Base-by-base conservation (phyloP, 176 grass and related monocot species). In the Cymbopogon citratus region DNA sequence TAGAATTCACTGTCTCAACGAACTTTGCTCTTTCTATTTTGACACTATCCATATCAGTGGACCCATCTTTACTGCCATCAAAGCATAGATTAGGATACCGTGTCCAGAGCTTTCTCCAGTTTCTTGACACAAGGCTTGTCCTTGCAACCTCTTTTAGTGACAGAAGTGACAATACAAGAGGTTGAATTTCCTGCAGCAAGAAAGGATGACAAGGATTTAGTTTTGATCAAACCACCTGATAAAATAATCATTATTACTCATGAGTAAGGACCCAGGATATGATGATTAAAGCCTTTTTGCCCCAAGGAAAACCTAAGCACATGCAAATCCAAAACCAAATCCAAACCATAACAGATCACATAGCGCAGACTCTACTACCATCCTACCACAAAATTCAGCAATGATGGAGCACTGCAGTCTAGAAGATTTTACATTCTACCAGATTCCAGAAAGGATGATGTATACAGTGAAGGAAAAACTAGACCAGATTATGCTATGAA, bases 1-100 rank as follows among this genome's bases (percentile, higher is more conserved):
- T 63, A 48, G 38, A 82, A 73, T 73, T 49, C 12, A 64, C 56
- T 12, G 56, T 82, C 26, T 63, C 56, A 63, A 73, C 35, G 39
- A 82, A 82, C 56, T 73, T 73, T 63, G 69, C 39, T 73, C 69
- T 48, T 82, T 82, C 54, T 46, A 82, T 73, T 73, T 82, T 73
- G 69, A 82, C 19, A 63, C 11, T 63, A 63, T 82, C 26, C 39
- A 2, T 13, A 82, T 25, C 69, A 63, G 2, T 73, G 28, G 57
- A 16, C 4, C 19, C 10, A 0, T 35, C 27, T 64, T 59, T 29
- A 16, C 10, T 75, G 46, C 45, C 16, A 84, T 68, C 33, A 67
- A 75, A 83, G 46, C 81, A 75, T 19, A 83, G 61, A 75, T 83
- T 83, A 39, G 21, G 24, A 2, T 81, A 26, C 0, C n/a, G 4